Percentiles rank a stretch among this genome's conserved stretches.
Evolutionary conservation across 1,139 yeast genomes (phyloP).

Genomic region (Candida labiduridarum): DNA sequence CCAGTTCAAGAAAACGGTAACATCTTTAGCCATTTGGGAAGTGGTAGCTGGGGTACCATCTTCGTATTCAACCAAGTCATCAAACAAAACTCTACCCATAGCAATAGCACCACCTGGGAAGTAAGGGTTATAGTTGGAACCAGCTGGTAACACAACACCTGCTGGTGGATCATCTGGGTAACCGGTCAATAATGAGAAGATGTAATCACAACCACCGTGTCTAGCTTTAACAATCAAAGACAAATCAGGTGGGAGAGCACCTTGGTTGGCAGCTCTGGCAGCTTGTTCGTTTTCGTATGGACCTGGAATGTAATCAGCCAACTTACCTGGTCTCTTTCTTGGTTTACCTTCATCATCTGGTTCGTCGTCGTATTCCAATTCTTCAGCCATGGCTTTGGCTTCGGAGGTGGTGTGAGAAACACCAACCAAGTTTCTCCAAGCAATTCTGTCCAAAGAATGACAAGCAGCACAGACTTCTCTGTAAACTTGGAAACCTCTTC

Average conservation of each 20-base stretch:
- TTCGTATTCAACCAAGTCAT: slow-evolving; percentile 95
- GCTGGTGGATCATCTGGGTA: slow-evolving; percentile 99
- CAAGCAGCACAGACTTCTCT: slow-evolving; percentile 99
- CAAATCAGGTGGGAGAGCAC: slow-evolving; percentile 98
- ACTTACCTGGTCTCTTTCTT: slow-evolving; percentile 97
- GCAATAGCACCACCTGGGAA: slow-evolving; percentile 99
- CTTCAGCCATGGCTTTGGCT: slow-evolving; percentile 93
- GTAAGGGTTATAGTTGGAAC: slow-evolving; percentile 97
- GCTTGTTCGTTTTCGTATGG: slow-evolving; percentile 99
- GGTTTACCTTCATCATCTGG: slow-evolving; percentile 99
- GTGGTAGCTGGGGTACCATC: slow-evolving; percentile 99
- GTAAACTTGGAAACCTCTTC: slow-evolving; percentile 99
- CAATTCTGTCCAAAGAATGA: slow-evolving; percentile 94
- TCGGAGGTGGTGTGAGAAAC: slow-evolving; percentile 92
- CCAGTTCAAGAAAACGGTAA: slow-evolving; percentile 94
- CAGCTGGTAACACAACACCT: slow-evolving; percentile 90
- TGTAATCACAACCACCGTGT: slow-evolving; percentile 97
- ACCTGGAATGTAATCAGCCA: slow-evolving; percentile 92
- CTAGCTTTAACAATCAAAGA: slow-evolving; percentile 98
- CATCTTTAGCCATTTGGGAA: slow-evolving; percentile 99
- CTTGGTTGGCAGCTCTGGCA: slow-evolving; percentile 99
- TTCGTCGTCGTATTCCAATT: slow-evolving; percentile 97
- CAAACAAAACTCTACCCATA: slow-evolving; percentile 97
- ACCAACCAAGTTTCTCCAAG: slow-evolving; percentile 98
- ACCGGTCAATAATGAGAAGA: slow-evolving; percentile 93